These are phyloP conservation scores for Amanita pseudoporphyria DNA, from an alignment of 768 basidiomycete species.

Conservation along the genomic window DNA sequence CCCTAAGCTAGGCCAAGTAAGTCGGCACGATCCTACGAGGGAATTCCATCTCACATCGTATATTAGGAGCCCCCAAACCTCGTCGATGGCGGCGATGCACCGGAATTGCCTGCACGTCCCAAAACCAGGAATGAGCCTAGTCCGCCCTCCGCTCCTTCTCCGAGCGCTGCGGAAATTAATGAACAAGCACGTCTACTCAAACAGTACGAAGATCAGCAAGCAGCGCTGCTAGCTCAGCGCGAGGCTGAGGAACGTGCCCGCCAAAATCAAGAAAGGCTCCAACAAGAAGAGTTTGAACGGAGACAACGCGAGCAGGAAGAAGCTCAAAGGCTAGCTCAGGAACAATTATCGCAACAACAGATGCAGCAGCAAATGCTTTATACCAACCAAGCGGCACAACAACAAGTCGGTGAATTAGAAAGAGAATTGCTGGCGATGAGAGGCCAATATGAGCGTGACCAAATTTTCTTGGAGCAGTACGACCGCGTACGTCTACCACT, in stretches of 20 bases:
- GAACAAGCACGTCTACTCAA: constrained; percentile 94
- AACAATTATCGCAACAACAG: constrained; percentile 80
- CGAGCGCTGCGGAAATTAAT: constrained; percentile 61
- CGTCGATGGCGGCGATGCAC: constrained; percentile 69
- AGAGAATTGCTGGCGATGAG: constrained; percentile 86
- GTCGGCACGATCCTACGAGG: constrained; percentile 13
- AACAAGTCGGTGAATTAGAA: constrained; percentile 77
- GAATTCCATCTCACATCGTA: constrained; percentile 2
- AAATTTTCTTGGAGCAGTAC: constrained; percentile 95
- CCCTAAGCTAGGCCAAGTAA: constrained; percentile 87
- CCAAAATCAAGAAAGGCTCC: constrained; percentile 64
- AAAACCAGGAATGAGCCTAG: constrained; percentile 53
- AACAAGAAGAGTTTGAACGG: constrained; percentile 84
- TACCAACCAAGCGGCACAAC: constrained; percentile 60
- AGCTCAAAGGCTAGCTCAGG: constrained; percentile 80
- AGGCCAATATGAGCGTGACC: constrained; percentile 96
- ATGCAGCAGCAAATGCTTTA: constrained; percentile 79
- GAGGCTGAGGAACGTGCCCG: constrained; percentile 80
- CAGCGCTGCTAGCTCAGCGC: constrained; percentile 70
- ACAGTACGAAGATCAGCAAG: constrained; percentile 93
- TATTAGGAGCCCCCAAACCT: constrained; percentile 92
- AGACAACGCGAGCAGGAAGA: constrained; percentile 84
- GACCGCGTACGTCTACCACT: constrained; percentile 61
- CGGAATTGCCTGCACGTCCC: constrained; percentile 74
- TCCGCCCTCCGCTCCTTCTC: constrained; percentile 62